Evolutionary conservation across 768 basidiomycete species (phyloP), one percentile per base, ranked within the genome.

Genomic region (Rhodotorula toruloides): DNA sequence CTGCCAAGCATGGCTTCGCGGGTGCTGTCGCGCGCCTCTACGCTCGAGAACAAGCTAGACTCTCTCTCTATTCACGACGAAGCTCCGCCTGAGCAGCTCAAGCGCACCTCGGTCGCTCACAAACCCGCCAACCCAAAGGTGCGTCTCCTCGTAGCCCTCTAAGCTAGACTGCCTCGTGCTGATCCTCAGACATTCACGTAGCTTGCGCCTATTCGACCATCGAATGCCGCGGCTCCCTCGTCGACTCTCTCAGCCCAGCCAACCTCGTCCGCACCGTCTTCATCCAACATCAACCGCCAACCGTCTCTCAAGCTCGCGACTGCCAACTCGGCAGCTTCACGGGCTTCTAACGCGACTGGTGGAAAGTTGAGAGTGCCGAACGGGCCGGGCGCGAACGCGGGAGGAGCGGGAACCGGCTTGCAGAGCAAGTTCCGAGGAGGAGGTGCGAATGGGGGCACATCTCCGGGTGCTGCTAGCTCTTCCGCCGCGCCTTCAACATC

Each of bases 281-380:
- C 69, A 62, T 61, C 61, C 64, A 66, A 68, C 67, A 68, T 68
- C 43, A 52, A 43, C 54, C 47, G 55, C 39, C 44, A 58, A 22
- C 59, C 68, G 16, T 58, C 55, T 7, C 64, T 66, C 64, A 66
- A 66, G 25, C 65, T 63, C 34, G 54, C 54, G 0, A 57, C 54
- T 42, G 59, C 59, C 0, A 9, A 39, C 3, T 22, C 34, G 22
- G 5, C 48, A 0, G 27, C 27, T 29, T 42, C 48, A 17, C 11
- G 54, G 37, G 21, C 58, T 11, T 42, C 54, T 4, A 27, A n/a
- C 37, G 11, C 31, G 13, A 25, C 50, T 12, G 50, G 10, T 21
- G 11, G 12, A 2, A 36, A 53, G 50, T 14, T 29, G 37, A 37
- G 53, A 16, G 16, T 17, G 0, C 52, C 52, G 8, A 31, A 14